A percentile compares a stretch with the other conserved stretches of the same genome.
Conservation (phyloP, 164 flowering plant genomes). For the Liquidambar formosana region DNA sequence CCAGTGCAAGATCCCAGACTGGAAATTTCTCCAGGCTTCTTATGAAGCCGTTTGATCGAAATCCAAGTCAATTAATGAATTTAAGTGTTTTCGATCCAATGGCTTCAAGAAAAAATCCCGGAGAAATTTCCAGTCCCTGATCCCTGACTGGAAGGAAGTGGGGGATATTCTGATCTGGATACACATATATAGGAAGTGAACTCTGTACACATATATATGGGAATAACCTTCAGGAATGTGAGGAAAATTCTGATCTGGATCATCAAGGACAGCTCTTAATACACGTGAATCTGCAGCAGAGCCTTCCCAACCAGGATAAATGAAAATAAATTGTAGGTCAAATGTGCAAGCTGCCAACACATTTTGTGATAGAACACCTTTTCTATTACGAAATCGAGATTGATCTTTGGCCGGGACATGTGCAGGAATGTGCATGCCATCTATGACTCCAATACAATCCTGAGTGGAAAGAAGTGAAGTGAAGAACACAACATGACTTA, state of each 20-base stretch:
- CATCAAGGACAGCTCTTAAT: constrained; percentile 61
- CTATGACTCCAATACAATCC: constrained; percentile 86
- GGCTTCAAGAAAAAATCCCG: too few relatives aligned
- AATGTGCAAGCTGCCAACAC: constrained; percentile 85
- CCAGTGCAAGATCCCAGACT: too few relatives aligned
- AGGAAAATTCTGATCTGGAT: constrained; percentile 81
- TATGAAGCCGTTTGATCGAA: too few relatives aligned
- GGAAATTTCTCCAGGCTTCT: too few relatives aligned
- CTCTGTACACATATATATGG: not conserved
- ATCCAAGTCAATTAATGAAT: too few relatives aligned
- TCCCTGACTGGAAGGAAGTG: too few relatives aligned
- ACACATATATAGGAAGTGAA: too few relatives aligned
- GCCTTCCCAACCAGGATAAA: constrained; percentile 93
- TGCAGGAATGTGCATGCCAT: constrained; percentile 76
- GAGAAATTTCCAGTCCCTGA: too few relatives aligned
- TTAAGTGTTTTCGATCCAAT: too few relatives aligned
- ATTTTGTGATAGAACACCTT: constrained; percentile 66
- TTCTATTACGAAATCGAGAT: constrained; percentile 65
- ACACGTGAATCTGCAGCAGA: constrained; percentile 73
- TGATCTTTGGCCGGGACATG: constrained; percentile 78
- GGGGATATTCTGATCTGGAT: too few relatives aligned
- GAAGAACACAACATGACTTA: not conserved
- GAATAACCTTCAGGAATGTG: constrained; percentile 60
- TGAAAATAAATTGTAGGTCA: constrained; percentile 72
- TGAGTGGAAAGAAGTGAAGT: constrained; percentile 18